Evolutionary conservation across 2,329 filamentous ascomycete species (phyloP).

Genomic region (Cytospora schulzeri): DNA sequence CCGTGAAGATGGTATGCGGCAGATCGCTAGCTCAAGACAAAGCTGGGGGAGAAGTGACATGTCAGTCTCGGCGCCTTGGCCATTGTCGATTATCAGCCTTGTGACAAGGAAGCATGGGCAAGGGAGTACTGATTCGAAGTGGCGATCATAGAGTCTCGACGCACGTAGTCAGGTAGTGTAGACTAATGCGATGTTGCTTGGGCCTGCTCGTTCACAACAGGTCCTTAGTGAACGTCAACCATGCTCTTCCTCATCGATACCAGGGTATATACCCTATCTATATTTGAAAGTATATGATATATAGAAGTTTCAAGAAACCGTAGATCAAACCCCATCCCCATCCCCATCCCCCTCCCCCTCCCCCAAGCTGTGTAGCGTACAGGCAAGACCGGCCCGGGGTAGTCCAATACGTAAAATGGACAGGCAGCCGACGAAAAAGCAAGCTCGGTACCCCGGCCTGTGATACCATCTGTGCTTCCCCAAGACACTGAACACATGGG

Average conservation of each 20-base stretch:
- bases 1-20: constrained; percentile 5
- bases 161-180: too few species aligned
- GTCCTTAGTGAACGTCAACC: neutral
- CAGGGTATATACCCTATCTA: too few species aligned
- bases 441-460: neutral
- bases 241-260: neutral
- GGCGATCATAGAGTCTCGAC: neutral
- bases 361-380: neutral
- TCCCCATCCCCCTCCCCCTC: too few species aligned
- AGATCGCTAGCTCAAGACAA: constrained; percentile 2
- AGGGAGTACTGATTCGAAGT: neutral
- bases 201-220: too few species aligned
- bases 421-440: neutral
- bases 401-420: neutral
- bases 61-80: constrained; percentile 9
- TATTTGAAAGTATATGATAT: too few species aligned
- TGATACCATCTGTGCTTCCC: neutral
- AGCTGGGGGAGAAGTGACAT: constrained; percentile 18
- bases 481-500: neutral
- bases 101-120: constrained; percentile 10
- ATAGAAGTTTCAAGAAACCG: too few species aligned
- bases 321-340: too few species aligned
- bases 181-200: too few species aligned
- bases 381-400: neutral
- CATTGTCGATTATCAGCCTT: constrained; percentile 15